Conservation (phyloP, 768 basidiomycete species). For the Collybiopsis luxurians region DNA sequence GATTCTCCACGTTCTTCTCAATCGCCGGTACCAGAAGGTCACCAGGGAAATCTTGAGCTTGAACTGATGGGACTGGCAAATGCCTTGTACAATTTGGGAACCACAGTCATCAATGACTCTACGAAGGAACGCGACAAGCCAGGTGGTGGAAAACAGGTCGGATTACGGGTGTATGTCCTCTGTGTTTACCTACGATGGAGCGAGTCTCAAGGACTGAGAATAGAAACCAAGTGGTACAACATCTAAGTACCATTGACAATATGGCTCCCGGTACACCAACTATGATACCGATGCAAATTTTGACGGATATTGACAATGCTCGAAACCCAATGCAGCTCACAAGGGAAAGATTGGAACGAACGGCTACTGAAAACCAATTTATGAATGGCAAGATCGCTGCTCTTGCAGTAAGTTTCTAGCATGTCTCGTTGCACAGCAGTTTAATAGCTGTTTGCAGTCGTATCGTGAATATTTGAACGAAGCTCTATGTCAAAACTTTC, state of each 20-base stretch:
- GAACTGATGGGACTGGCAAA: conserved; percentile 77
- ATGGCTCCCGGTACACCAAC: conserved; percentile 60
- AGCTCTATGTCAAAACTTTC: conserved; percentile 69
- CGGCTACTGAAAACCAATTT: conserved; percentile 88
- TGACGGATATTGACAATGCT: conserved; percentile 76
- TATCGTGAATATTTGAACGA: conserved; percentile 68
- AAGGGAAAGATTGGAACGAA: conserved; percentile 74
- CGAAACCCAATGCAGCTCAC: conserved; percentile 83
- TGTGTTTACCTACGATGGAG: too few relatives aligned
- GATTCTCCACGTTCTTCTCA: conserved; percentile 74
- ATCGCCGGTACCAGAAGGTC: conserved; percentile 65
- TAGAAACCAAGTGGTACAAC: conserved; percentile 74
- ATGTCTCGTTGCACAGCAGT: too few relatives aligned
- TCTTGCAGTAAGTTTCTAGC: conserved; percentile 51
- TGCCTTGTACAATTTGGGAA: conserved; percentile 76
- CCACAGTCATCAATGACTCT: conserved; percentile 80
- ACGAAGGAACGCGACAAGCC: conserved; percentile 77
- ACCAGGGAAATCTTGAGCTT: conserved; percentile 72
- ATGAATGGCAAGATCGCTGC: conserved; percentile 88
- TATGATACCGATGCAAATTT: conserved; percentile 73
- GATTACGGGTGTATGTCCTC: conserved; percentile 66
- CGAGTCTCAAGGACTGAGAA: too few relatives aligned
- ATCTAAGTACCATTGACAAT: conserved; percentile 65
- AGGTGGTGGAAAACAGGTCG: conserved; percentile 72
- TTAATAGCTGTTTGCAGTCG: conserved; percentile 50